These are phyloP conservation scores for Ceratopteris richardii DNA, from an alignment of 75 land plant species.

Conservation along the genomic window DNA sequence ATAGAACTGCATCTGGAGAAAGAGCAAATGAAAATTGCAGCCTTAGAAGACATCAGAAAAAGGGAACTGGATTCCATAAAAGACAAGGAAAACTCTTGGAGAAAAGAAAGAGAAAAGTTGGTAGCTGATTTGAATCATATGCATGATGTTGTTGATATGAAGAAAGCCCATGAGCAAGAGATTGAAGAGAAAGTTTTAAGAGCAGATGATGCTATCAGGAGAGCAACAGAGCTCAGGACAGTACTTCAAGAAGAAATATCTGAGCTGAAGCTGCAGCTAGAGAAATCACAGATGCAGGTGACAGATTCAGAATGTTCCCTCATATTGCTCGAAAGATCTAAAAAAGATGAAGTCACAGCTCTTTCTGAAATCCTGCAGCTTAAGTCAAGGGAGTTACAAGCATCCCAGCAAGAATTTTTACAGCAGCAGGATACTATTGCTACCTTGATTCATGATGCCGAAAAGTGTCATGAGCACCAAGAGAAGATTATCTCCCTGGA, in stretches of 20 bases:
- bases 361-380: background rate
- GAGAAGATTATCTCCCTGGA: background rate
- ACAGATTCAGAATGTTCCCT: background rate
- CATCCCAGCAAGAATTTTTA: background rate
- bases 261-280: background rate
- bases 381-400: background rate
- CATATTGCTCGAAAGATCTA: background rate
- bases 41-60: background rate
- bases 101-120: background rate
- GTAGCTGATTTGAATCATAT: background rate
- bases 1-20: background rate
- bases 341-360: background rate
- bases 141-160: background rate
- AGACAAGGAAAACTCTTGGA: background rate
- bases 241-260: background rate
- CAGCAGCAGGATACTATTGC: background rate
- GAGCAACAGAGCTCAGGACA: background rate
- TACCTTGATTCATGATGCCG: background rate
- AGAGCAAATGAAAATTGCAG: background rate
- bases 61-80: background rate
- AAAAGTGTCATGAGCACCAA: background rate
- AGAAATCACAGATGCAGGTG: conserved; percentile 1
- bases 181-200: background rate
- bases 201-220: background rate
- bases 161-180: background rate